Evolutionary conservation across 345 rosid species (phyloP).

Genomic region (Angophora floribunda): DNA sequence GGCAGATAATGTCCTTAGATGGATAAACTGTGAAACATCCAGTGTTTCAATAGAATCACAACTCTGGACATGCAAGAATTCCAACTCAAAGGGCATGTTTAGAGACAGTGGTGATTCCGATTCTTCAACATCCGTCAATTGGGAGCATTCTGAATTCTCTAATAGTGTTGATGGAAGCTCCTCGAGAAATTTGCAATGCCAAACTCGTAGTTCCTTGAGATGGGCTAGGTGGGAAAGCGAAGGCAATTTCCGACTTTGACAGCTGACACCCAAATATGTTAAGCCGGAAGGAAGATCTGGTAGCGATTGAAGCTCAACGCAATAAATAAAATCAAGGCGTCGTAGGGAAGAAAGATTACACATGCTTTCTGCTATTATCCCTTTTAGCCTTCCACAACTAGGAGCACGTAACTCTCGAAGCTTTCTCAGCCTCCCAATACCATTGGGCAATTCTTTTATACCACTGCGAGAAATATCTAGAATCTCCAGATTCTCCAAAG

Average conservation of each 20-base stretch:
- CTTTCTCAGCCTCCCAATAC: not conserved
- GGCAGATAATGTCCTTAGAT: not conserved
- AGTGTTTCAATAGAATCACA: not conserved
- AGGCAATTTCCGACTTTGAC: not conserved
- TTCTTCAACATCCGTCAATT: not conserved
- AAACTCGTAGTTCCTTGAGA: not conserved
- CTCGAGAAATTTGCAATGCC: fast-evolving
- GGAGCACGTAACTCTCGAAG: not conserved
- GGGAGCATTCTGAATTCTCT: not conserved
- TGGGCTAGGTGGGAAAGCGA: not conserved
- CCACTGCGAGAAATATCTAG: fast-evolving
- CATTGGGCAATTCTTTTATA: not conserved
- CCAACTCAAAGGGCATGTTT: not conserved
- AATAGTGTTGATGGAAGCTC: not conserved
- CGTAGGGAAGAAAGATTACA: not conserved
- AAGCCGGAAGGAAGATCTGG: not conserved
- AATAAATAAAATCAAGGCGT: not conserved
- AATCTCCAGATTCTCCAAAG: not conserved
- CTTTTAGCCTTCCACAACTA: fast-evolving
- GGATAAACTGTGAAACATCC: not conserved
- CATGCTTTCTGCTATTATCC: not conserved
- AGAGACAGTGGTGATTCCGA: not conserved
- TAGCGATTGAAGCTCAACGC: not conserved
- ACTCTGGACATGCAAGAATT: fast-evolving
- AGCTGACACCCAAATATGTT: not conserved